These are phyloP conservation scores for Coemansia sp. DNA, from an alignment of 192 early-diverging fungal species.

Conservation along the genomic window DNA sequence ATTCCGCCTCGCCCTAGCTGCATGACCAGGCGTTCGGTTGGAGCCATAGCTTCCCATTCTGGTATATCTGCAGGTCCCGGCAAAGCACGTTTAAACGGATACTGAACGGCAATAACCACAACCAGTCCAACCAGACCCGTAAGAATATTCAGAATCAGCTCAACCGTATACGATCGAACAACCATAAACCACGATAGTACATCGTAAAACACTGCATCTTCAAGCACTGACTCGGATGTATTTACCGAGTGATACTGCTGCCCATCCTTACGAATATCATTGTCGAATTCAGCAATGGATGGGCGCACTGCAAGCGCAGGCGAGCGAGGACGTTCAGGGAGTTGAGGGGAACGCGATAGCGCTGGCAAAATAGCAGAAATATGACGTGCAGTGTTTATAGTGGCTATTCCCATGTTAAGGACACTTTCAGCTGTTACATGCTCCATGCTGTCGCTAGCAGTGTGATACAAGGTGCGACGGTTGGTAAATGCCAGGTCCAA, in stretches of 20 bases:
- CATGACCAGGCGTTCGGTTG: constrained; percentile 29
- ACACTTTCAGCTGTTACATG: constrained; percentile 56
- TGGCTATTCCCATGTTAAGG: constrained; percentile 66
- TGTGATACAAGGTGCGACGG: constrained; percentile 65
- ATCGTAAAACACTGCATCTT: constrained; percentile 46
- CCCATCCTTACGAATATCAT: constrained; percentile 12
- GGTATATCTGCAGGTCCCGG: constrained; percentile 3
- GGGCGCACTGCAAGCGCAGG: background rate
- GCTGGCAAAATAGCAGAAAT: constrained; percentile 49
- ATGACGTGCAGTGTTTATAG: constrained; percentile 47
- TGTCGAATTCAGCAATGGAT: constrained; percentile 22
- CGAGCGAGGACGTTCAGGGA: constrained; percentile 18
- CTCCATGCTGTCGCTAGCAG: constrained; percentile 56
- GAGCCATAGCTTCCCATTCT: background rate
- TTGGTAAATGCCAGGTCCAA: constrained; percentile 68
- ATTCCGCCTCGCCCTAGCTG: constrained; percentile 43
- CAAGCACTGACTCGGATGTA: constrained; percentile 6
- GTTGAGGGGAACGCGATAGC: constrained; percentile 33
- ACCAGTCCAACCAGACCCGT: constrained; percentile 30
- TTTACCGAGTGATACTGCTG: constrained; percentile 16
- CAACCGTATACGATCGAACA: constrained; percentile 40
- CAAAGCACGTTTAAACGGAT: constrained; percentile 39
- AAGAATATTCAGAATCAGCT: constrained; percentile 26
- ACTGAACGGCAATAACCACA: constrained; percentile 26
- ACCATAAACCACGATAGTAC: constrained; percentile 41